Percentiles rank a stretch among this genome's conserved stretches.
These are phyloP conservation scores for Paraglomus occultum DNA, from an alignment of 192 early-diverging fungal species.

Conservation along the genomic window DNA sequence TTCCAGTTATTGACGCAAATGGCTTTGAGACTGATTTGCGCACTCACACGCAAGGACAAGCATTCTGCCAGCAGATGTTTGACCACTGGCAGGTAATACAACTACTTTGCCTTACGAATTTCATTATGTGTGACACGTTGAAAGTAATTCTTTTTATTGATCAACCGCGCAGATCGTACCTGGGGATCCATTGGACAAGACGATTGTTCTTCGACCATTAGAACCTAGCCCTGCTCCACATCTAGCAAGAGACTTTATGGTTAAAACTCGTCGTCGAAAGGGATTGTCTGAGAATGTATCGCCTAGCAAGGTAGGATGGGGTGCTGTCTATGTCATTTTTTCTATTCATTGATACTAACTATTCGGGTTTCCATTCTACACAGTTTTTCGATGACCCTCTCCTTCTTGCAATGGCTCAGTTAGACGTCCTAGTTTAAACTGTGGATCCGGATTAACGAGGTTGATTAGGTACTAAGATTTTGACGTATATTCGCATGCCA, in stretches of 20 bases:
- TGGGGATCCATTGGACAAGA: conserved; percentile 92
- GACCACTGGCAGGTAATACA: conserved; percentile 84
- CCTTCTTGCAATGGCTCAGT: conserved; percentile 50
- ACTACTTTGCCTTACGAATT: background rate
- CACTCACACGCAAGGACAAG: conserved; percentile 95
- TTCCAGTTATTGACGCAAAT: conserved; percentile 94
- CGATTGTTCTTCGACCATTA: conserved; percentile 80
- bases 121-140: background rate
- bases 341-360: background rate
- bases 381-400: conserved; percentile 65
- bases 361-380: background rate
- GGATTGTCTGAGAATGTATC: conserved; percentile 79
- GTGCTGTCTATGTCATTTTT: background rate
- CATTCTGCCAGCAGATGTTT: conserved; percentile 97
- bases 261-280: conserved; percentile 96
- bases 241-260: conserved; percentile 97
- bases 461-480: no score
- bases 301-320: conserved; percentile 65
- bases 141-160: background rate
- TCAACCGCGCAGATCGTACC: conserved; percentile 65
- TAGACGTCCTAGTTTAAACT: conserved; percentile 35
- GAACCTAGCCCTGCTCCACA: conserved; percentile 87
- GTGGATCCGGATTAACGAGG: no score
- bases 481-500: no score
- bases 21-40: conserved; percentile 97